Percentiles rank a stretch among this genome's conserved stretches.
Conservation (phyloP, 768 basidiomycete species). For the Artomyces pyxidatus region DNA sequence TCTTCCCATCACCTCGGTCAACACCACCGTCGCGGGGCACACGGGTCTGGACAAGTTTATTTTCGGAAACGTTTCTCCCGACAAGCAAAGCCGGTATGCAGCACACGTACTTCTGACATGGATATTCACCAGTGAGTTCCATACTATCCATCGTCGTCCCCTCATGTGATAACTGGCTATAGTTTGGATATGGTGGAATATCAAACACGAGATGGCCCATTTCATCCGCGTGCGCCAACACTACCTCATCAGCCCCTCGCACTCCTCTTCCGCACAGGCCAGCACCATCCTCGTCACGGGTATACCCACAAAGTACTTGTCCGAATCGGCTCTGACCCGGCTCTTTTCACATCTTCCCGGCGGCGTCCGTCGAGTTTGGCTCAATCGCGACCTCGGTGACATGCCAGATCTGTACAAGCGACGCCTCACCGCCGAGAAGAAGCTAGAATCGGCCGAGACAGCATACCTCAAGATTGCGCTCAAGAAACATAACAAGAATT, state of each 20-base stretch:
- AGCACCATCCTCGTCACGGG: conserved; percentile 89
- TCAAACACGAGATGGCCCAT: conserved; percentile 71
- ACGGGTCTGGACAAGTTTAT: conserved; percentile 63
- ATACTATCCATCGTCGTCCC: background rate
- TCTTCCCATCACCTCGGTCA: conserved; percentile 61
- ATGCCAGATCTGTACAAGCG: conserved; percentile 79
- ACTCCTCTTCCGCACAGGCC: conserved; percentile 77
- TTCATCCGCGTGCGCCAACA: conserved; percentile 77
- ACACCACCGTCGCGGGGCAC: conserved; percentile 37
- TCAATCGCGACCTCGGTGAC: conserved; percentile 83
- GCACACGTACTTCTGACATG: conserved; percentile 76
- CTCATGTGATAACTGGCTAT: background rate
- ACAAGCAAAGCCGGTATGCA: conserved; percentile 52
- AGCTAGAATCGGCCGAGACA: conserved; percentile 85
- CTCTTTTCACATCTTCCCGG: conserved; percentile 84
- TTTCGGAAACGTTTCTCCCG: conserved; percentile 64
- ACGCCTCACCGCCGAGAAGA: conserved; percentile 60
- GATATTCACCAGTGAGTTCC: conserved; percentile 62
- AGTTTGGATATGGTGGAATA: conserved; percentile 85
- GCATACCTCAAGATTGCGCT: conserved; percentile 64
- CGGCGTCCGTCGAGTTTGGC: conserved; percentile 86
- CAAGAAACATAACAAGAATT: conserved; percentile 54
- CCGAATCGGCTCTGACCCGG: conserved; percentile 52
- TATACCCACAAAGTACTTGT: conserved; percentile 72
- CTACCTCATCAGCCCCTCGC: conserved; percentile 65